Conservation (phyloP, 306 rosid genomes). For the Casuarina glauca region DNA sequence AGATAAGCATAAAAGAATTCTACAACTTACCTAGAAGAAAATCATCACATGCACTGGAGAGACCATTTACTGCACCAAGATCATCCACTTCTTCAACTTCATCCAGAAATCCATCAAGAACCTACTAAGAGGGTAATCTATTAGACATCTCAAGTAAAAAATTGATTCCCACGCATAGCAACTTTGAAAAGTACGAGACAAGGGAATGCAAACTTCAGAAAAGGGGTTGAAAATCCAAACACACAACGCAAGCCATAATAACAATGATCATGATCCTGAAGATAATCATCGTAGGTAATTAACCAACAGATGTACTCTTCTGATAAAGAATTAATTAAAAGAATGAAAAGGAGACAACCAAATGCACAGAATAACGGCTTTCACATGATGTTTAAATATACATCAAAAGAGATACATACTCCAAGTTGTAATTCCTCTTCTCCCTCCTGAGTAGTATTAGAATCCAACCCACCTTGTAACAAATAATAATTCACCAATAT, state of each 20-base stretch:
- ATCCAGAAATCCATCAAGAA: slow-evolving; percentile 83
- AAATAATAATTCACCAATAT: slow-evolving; percentile 33
- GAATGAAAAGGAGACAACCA: neutral
- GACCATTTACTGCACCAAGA: slow-evolving; percentile 60
- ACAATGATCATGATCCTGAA: neutral
- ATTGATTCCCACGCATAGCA: neutral
- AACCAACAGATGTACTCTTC: neutral
- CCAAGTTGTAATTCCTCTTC: slow-evolving; percentile 65
- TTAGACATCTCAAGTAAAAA: slow-evolving; percentile 18
- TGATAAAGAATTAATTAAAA: neutral
- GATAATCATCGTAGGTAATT: neutral
- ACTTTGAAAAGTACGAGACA: neutral
- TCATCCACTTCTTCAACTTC: slow-evolving; percentile 71
- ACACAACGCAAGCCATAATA: neutral
- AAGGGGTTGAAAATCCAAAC: slow-evolving; percentile 20
- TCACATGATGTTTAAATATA: slow-evolving; percentile 29
- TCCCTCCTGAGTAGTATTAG: slow-evolving; percentile 55
- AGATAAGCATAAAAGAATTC: slow-evolving; percentile 16
- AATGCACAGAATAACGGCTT: slow-evolving; percentile 7
- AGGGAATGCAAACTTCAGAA: slow-evolving; percentile 10
- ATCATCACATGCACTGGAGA: slow-evolving; percentile 66
- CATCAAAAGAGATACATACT: slow-evolving; percentile 53
- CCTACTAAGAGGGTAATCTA: slow-evolving; percentile 58
- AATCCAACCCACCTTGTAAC: slow-evolving; percentile 59
- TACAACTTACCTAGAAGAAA: slow-evolving; percentile 63